Percentiles rank a stretch among this genome's conserved stretches.
Conservation (phyloP, 257 asterid species). For the Ballota nigra region DNA sequence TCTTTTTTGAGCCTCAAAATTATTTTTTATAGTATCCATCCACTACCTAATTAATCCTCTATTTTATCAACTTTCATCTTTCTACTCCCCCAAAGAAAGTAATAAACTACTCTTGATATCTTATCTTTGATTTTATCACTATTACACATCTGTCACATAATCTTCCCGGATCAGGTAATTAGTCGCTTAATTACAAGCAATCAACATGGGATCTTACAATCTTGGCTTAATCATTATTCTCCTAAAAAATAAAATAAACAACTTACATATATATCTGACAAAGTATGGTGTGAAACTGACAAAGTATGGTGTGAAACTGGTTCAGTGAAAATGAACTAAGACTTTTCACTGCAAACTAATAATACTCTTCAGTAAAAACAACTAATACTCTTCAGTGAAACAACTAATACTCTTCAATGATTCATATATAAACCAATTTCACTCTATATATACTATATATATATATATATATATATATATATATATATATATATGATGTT, state of each 20-base stretch:
- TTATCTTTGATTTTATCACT: slow-evolving; percentile 12
- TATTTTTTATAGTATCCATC: slow-evolving; percentile 15
- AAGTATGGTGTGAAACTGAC: too few relatives aligned
- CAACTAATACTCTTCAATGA: too few relatives aligned
- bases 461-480: too few relatives aligned
- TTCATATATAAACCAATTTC: too few relatives aligned
- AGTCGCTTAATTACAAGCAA: not conserved
- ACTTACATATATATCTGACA: not conserved
- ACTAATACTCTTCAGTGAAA: too few relatives aligned
- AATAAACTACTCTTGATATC: not conserved
- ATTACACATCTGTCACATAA: slow-evolving; percentile 23
- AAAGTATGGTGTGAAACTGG: too few relatives aligned
- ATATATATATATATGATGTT: too few relatives aligned
- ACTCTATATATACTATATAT: too few relatives aligned
- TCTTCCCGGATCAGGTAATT: slow-evolving; percentile 11
- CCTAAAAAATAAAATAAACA: not conserved
- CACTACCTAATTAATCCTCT: slow-evolving; percentile 19
- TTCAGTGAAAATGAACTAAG: too few relatives aligned
- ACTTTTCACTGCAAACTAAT: too few relatives aligned
- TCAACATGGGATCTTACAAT: slow-evolving; percentile 24
- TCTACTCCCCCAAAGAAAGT: slow-evolving; percentile 4
- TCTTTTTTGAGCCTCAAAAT: slow-evolving; percentile 36
- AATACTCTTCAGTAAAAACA: too few relatives aligned
- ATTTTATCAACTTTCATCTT: slow-evolving; percentile 5
- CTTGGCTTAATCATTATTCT: not conserved